Percentiles rank a stretch among this genome's conserved stretches.
Evolutionary conservation across 139 green algal genomes (phyloP).

Genomic region (Tetradesmus obliquus): DNA sequence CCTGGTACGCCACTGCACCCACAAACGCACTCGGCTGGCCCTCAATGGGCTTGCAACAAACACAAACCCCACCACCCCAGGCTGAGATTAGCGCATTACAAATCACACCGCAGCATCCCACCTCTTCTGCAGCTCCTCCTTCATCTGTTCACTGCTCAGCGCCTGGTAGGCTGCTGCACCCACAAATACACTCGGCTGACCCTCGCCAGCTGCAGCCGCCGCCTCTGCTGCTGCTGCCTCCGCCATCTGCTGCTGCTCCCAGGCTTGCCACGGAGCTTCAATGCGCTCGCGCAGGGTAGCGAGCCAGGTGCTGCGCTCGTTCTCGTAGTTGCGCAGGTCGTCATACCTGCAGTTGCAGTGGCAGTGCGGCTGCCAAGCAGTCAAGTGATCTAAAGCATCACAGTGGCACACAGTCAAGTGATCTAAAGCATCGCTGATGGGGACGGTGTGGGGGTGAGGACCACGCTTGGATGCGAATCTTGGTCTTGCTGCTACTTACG

Average conservation of each 20-base stretch:
- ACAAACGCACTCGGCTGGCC: too few relatives aligned
- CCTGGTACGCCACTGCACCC: too few relatives aligned
- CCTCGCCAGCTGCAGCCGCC: background rate
- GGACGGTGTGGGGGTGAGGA: too few relatives aligned
- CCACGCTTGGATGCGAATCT: too few relatives aligned
- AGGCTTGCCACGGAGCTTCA: slow-evolving; percentile 65
- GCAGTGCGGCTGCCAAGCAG: too few relatives aligned
- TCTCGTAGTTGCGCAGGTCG: slow-evolving; percentile 65
- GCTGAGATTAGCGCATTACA: too few relatives aligned
- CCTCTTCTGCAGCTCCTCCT: slow-evolving; percentile 48
- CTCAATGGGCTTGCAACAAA: too few relatives aligned
- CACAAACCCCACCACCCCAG: too few relatives aligned
- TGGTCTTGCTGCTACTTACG: too few relatives aligned
- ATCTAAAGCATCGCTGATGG: too few relatives aligned
- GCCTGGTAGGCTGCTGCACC: background rate
- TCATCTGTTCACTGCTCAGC: slow-evolving; percentile 47
- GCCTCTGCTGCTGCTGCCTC: slow-evolving; percentile 59
- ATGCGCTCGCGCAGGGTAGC: slow-evolving; percentile 53
- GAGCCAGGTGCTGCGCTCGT: slow-evolving; percentile 63
- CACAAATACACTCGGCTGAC: background rate
- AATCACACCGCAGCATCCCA: background rate
- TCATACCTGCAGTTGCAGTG: slow-evolving; percentile 61
- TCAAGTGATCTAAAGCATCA: too few relatives aligned
- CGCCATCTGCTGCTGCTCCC: slow-evolving; percentile 58
- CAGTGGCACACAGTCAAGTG: too few relatives aligned